phyloP scores from a whole-genome alignment of 495 filamentous ascomycete genomes.

The Penicillium lagena region DNA sequence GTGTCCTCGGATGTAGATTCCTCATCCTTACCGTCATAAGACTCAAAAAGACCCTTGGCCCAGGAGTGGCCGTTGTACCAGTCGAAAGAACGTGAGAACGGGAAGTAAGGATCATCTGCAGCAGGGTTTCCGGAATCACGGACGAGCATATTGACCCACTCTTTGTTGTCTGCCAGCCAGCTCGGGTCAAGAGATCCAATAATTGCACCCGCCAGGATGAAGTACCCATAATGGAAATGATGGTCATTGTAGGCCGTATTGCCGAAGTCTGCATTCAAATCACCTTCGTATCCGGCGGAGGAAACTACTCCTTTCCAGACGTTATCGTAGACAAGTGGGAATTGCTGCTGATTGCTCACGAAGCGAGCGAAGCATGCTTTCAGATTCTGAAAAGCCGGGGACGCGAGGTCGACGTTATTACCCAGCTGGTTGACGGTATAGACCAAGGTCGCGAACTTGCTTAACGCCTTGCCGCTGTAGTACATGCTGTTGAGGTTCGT shows the following conservation, averaged over 20 bases:
- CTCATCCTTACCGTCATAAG: slow-evolving; percentile 86
- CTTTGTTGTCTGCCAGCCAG: slow-evolving; percentile 69
- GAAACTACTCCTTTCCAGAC: slow-evolving; percentile 86
- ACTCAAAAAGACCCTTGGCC: slow-evolving; percentile 91
- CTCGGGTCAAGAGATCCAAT: slow-evolving; percentile 72
- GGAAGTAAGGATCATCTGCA: slow-evolving; percentile 66
- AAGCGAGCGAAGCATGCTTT: slow-evolving; percentile 75
- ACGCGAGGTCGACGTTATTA: slow-evolving; percentile 51
- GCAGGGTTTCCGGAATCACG: slow-evolving; percentile 76
- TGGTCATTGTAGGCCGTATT: slow-evolving; percentile 92
- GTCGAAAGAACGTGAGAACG: slow-evolving; percentile 82
- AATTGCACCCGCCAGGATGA: slow-evolving; percentile 81
- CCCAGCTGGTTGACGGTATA: slow-evolving; percentile 64
- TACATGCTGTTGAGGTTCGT: slow-evolving; percentile 87
- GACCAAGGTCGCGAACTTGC: slow-evolving; percentile 75
- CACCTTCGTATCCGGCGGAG: slow-evolving; percentile 69
- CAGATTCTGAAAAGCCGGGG: slow-evolving; percentile 57
- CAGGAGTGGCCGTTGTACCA: slow-evolving; percentile 96
- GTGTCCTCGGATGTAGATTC: slow-evolving; percentile 90
- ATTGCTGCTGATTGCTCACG: slow-evolving; percentile 67
- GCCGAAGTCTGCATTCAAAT: slow-evolving; percentile 70
- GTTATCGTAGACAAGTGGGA: slow-evolving; percentile 72
- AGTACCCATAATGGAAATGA: slow-evolving; percentile 90
- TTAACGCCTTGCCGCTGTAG: slow-evolving; percentile 86
- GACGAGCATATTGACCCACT: slow-evolving; percentile 74